A percentile compares a stretch with the other conserved stretches of the same genome.
Evolutionary conservation across 2,329 filamentous ascomycete species (phyloP).

Genomic region (Cryphonectria japonica): DNA sequence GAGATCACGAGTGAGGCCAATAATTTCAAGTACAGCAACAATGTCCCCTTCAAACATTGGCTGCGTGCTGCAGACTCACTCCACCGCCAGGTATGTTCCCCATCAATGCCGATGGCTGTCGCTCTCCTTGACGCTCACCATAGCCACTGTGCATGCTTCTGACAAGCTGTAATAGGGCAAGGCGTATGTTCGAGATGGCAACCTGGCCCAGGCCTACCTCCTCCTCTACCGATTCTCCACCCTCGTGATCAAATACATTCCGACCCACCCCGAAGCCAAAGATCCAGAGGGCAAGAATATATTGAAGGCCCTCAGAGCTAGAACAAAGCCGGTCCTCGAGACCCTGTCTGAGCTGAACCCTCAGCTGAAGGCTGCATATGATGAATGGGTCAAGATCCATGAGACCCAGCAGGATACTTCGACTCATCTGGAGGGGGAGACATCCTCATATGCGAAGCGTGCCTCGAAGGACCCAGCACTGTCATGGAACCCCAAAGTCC

Average conservation of each 20-base stretch:
- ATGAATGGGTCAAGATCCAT: constrained; percentile 66
- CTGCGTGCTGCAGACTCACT: constrained; percentile 78
- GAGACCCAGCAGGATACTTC: constrained; percentile 39
- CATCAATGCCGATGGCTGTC: neutral
- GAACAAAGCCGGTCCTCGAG: constrained; percentile 62
- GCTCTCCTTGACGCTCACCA: neutral
- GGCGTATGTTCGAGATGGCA: constrained; percentile 83
- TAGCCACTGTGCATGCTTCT: neutral
- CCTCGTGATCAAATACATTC: constrained; percentile 77
- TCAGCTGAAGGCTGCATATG: constrained; percentile 71
- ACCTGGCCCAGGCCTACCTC: constrained; percentile 86
- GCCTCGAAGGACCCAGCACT: constrained; percentile 66
- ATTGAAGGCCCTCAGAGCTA: constrained; percentile 56
- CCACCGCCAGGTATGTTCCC: constrained; percentile 72
- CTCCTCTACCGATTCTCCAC: constrained; percentile 88
- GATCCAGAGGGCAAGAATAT: constrained; percentile 66
- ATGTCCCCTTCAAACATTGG: constrained; percentile 80
- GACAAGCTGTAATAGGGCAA: constrained; percentile 61
- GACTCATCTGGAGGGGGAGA: constrained; percentile 31
- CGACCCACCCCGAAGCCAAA: constrained; percentile 75
- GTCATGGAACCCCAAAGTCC: constrained; percentile 42
- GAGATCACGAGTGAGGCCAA: constrained; percentile 77
- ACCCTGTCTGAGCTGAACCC: constrained; percentile 81
- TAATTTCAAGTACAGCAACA: constrained; percentile 79
- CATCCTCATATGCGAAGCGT: constrained; percentile 48